These are phyloP conservation scores for Chlorella sp. DNA, from an alignment of 139 green algal genomes.

Conservation along the genomic window DNA sequence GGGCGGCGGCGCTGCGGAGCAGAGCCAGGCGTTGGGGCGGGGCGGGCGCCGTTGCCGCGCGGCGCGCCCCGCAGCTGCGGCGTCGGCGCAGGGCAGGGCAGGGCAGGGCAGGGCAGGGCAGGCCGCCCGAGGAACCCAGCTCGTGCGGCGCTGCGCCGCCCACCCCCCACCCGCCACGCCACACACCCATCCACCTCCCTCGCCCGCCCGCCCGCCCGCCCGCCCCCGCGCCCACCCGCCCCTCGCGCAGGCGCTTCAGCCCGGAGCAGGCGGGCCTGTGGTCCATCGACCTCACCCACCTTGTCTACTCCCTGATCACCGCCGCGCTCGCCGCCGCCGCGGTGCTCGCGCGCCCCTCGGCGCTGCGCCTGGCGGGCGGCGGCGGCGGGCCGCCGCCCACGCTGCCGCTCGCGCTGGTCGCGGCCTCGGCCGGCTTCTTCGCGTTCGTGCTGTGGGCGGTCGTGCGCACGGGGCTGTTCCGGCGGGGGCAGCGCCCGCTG, in stretches of 20 bases:
- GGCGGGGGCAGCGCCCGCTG: constrained; percentile 37
- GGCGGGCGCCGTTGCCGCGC: no score
- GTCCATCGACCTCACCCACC: constrained; percentile 55
- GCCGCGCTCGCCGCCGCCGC: constrained; percentile 36
- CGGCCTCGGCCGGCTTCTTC: constrained; percentile 67
- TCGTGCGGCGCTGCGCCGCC: no score
- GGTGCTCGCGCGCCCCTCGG: constrained; percentile 20
- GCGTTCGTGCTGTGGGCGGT: constrained; percentile 73
- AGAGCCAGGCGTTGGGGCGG: no score
- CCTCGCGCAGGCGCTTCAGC: constrained; percentile 21
- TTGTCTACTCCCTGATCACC: constrained; percentile 41
- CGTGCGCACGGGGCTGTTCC: constrained; percentile 50
- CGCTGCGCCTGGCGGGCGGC: constrained; percentile 22
- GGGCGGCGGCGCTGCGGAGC: no score
- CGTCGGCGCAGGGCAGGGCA: no score
- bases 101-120: no score
- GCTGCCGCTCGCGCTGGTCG: constrained; percentile 39
- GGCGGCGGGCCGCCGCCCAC: constrained; percentile 10
- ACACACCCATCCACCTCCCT: no score
- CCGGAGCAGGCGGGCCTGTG: constrained; percentile 42
- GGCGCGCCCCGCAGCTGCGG: no score
- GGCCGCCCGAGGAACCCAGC: no score
- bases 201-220: no score
- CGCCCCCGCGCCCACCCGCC: no score
- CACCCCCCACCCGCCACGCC: no score